Base-by-base conservation (phyloP, 1,284 basidiomycete genomes). In the Rhizoctonia solani region DNA sequence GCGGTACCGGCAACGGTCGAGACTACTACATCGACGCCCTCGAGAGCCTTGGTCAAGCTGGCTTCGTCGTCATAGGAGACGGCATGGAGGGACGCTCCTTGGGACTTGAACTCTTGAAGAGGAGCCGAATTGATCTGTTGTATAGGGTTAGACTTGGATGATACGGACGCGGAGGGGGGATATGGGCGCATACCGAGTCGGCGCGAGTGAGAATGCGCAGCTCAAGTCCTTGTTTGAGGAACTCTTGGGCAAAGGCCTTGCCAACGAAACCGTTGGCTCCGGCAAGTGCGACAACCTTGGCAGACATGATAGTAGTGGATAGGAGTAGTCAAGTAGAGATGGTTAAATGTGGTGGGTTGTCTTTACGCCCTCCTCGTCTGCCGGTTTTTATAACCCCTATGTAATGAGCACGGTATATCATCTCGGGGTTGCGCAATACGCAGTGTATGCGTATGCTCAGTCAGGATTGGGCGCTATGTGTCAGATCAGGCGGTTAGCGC, bases 191-290 rank as follows among this genome's bases (percentile, higher is more conserved):
- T 11, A 65, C 61, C 6, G 61, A 65, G 11, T 47, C 52, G 25
- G 34, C 49, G 23, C 61, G 50, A 19, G 61, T 54, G 5, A 65
- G 50, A 23, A 65, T 53, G 25, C 61, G 61, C 13, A 65, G 23
- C 13, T 65, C 16, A 14, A 65, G 54, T 16, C 34, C 39, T 1
- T 65, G 41, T 23, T n/a, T 5, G 13, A 65, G 61, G 3, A 65
- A 19, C 8, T 34, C 61, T 4, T 53, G 16, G 1, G 61, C 52
- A 29, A 65, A 46, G 8, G 50, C 41, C 21, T 54, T 65, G 39
- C 61, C 61, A n/a, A 54, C 61, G 16, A 30, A 65, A 1, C 61
- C 50, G 29, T 50, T 41, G 14, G 61, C 61, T 30, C 61, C 61
- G 6, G 50, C 61, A 34, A 65, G 27, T 27, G 61, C 50, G 32